Percentiles rank a stretch among this genome's conserved stretches.
Evolutionary conservation across 257 asterid species (phyloP).

Genomic region (Scutellaria minor): DNA sequence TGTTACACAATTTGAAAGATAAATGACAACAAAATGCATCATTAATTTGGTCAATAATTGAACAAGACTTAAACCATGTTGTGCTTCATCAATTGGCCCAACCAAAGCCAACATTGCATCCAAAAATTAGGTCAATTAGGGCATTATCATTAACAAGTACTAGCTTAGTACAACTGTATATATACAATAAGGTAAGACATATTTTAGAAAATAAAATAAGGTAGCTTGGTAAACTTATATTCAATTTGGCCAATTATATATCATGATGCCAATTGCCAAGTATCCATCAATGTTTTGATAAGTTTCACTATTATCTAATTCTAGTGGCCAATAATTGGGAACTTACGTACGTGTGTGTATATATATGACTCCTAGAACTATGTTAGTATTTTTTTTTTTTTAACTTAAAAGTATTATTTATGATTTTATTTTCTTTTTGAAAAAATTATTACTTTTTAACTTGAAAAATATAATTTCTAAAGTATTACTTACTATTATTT

Average conservation of each 20-base stretch:
- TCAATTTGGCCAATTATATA: neutral
- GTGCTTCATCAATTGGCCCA: slow-evolving; percentile 31
- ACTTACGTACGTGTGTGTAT: neutral
- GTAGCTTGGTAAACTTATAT: neutral
- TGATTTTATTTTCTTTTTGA: neutral
- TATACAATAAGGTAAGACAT: neutral
- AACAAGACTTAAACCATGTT: slow-evolving; percentile 28
- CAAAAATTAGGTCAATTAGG: slow-evolving; percentile 27
- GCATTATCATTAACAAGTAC: slow-evolving; percentile 10
- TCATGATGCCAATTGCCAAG: slow-evolving; percentile 12
- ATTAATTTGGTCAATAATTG: slow-evolving; percentile 21
- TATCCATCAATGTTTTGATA: neutral
- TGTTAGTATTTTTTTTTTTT: neutral
- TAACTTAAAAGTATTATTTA: neutral
- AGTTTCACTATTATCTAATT: neutral
- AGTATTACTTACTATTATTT: too few species aligned
- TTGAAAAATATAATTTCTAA: too few species aligned
- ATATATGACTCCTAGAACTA: neutral
- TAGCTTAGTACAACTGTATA: slow-evolving; percentile 1
- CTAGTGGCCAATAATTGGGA: slow-evolving; percentile 8
- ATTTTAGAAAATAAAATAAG: neutral
- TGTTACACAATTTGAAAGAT: too few species aligned
- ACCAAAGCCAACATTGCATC: neutral
- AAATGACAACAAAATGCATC: neutral
- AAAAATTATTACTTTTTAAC: neutral